Evolutionary conservation across 768 basidiomycete species (phyloP), one percentile per base, ranked within the genome.

Genomic region (Nevesoporus exiguus): DNA sequence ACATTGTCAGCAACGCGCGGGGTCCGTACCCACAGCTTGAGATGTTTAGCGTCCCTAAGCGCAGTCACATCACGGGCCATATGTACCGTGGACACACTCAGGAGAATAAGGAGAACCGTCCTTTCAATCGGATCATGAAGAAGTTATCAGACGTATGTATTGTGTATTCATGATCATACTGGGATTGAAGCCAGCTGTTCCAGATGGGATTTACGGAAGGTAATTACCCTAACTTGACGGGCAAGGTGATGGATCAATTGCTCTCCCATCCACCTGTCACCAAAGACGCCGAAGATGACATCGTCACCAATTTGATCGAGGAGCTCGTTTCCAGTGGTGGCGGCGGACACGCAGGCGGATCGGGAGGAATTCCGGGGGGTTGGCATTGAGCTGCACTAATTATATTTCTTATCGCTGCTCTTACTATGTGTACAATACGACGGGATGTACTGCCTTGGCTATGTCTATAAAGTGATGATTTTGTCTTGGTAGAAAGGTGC

Each of bases 161-260:
- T 48, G 3, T 52, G 34, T 41, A 11, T 39, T 52, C 27, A 24
- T 46, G 42, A 7, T 37, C 33, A 4, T 27, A 36, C 61, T 64
- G 19, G 62, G 50, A 44, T 21, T 54, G 25, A 61, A 46, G 19
- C 7, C 49, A 14, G n/a, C 40, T 22, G 14, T 39, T 43, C 31
- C 47, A 89, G 87, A 88, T 89, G 87, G 87, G 87, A n/a, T 88
- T 89, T 59, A 83, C 81, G 11, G 76, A 82, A 51, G 72, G 71
- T 44, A 74, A 76, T 17, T 77, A 84, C 66, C 82, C 85, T 34
- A 74, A 73, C 24, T 68, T 88, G 55, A 70, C 71, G 5, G 68
- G 66, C 1, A 82, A 77, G 64, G 77, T 88, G 58, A 76, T 73
- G 63, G 68, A 74, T 17, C 77, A 80, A 59, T 58, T 88, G 54